Base-by-base conservation (phyloP, 2,329 filamentous ascomycete genomes). In the Pseudogymnoascus sp. region DNA sequence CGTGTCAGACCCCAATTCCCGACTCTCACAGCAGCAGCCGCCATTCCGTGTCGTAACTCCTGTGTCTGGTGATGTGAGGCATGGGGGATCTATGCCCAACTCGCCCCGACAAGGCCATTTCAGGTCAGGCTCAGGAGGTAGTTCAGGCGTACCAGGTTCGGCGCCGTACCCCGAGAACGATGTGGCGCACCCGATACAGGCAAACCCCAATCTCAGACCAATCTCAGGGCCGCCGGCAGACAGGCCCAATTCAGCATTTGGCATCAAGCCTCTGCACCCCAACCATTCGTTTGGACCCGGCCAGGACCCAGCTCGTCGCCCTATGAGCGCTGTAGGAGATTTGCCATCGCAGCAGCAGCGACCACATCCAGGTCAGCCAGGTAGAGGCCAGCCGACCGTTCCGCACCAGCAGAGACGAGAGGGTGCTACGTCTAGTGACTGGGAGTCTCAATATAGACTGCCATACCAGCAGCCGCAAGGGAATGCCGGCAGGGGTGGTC, bases 141-240 rank as follows among this genome's bases (percentile, higher is more conserved):
- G 58, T 5, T n/a, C 18, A 18, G 22, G 25, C n/a, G 7, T 7
- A 16, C 28, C 22, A 3, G n/a, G n/a, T n/a, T 78, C 81, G 20
- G 84, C 85, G 1, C 88, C 88, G 1, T 91, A 91, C 67, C 88
- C 88, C 0, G 79, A 86, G 58, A 77, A 57, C 7, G 54, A 57
- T 16, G 34, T 57, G n/a, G 78, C 60, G 81, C 84, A 18, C 76
- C 80, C 54, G 78, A 77, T n/a, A 70, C 79, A 47, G 76, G 71
- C 79, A 77, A n/a, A 71, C 79, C 71, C 79, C 2, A 77, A 78
- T 38, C 70, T 81, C 4, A 79, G 81, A 5, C 74, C 80, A 25
- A 77, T 78, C 8, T 77, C 77, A 28, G 78, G 65, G 80, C 74
- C 68, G 77, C 69, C 65, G 77, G 67, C 69, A 67, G 71, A 73